Evolutionary conservation across 768 basidiomycete genomes (phyloP).

Genomic region (Cystobasidiopsis lactophilus): DNA sequence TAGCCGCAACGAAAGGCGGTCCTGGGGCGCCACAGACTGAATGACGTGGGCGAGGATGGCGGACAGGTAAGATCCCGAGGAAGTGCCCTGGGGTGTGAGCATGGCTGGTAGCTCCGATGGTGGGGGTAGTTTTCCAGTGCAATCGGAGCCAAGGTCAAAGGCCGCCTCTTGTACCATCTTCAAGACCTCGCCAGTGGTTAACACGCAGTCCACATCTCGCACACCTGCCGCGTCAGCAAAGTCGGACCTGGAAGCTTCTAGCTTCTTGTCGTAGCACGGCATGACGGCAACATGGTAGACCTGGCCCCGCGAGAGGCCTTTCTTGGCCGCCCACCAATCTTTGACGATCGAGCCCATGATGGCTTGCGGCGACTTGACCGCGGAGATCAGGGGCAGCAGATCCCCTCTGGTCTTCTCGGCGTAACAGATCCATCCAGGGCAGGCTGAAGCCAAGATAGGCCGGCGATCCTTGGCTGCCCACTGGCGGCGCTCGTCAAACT

Average conservation of each 20-base stretch:
- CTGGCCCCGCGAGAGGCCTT: conserved; percentile 29
- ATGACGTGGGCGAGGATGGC: conserved; percentile 42
- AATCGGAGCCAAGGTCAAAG: conserved; percentile 38
- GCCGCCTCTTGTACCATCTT: conserved; percentile 57
- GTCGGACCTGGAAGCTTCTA: conserved; percentile 85
- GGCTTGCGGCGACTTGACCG: conserved; percentile 79
- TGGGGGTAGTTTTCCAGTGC: neutral
- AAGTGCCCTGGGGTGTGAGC: conserved; percentile 48
- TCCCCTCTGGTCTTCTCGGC: conserved; percentile 92
- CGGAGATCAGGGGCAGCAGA: conserved; percentile 72
- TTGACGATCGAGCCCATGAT: conserved; percentile 87
- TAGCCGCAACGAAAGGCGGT: conserved; percentile 12
- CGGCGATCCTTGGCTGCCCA: conserved; percentile 25
- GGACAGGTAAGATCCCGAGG: conserved; percentile 81
- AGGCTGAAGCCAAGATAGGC: conserved; percentile 86
- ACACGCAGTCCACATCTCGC: conserved; percentile 86
- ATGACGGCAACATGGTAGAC: conserved; percentile 94
- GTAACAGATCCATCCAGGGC: conserved; percentile 98
- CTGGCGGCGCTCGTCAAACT: conserved; percentile 32
- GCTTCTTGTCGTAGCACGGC: conserved; percentile 99
- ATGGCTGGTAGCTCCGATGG: no score
- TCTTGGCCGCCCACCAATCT: conserved; percentile 49
- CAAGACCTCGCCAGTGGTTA: conserved; percentile 87
- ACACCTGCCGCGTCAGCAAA: conserved; percentile 68
- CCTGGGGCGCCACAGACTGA: conserved; percentile 17